Evolutionary conservation across 108 stramenopile species (phyloP).

Genomic region (Nitzschia inconspicua): DNA sequence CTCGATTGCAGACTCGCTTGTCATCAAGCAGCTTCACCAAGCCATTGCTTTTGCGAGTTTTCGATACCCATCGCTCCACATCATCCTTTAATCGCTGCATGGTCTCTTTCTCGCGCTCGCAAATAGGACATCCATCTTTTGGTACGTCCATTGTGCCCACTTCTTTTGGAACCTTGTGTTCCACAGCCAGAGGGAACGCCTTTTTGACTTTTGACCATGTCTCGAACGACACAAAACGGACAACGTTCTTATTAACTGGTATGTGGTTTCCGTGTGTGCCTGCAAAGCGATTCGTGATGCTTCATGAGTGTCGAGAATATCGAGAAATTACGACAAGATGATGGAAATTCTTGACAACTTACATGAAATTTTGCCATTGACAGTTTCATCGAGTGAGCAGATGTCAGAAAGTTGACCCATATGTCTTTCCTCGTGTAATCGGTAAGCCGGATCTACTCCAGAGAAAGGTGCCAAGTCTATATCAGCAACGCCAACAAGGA

Average conservation of each 20-base stretch:
- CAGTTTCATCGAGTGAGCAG: slow-evolving; percentile 25
- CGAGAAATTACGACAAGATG: too few species aligned
- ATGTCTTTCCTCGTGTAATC: too few species aligned
- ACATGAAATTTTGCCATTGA: slow-evolving; percentile 41
- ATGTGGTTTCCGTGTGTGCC: slow-evolving; percentile 35
- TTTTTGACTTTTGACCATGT: slow-evolving; percentile 48
- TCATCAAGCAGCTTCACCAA: slow-evolving; percentile 15
- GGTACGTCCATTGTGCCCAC: background rate
- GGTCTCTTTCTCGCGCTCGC: slow-evolving; percentile 2
- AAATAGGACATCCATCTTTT: slow-evolving; percentile 10
- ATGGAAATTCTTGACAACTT: slow-evolving; percentile 18
- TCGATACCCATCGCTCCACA: slow-evolving; percentile 7
- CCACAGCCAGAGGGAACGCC: slow-evolving; percentile 58
- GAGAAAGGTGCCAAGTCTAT: slow-evolving; percentile 6
- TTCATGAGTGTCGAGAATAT: too few species aligned
- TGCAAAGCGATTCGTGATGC: slow-evolving; percentile 1
- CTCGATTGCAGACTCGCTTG: slow-evolving; percentile 1
- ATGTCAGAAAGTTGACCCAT: slow-evolving; percentile 1
- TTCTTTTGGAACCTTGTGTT: slow-evolving; percentile 14
- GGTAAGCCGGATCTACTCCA: too few species aligned
- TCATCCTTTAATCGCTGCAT: background rate
- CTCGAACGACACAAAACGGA: slow-evolving; percentile 21
- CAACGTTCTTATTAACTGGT: slow-evolving; percentile 7
- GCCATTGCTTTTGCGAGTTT: background rate
- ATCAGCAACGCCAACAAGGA: slow-evolving; percentile 23